These are phyloP conservation scores for Isoetes engelmannii DNA, from an alignment of 83 land plant genomes.

Conservation along the genomic window DNA sequence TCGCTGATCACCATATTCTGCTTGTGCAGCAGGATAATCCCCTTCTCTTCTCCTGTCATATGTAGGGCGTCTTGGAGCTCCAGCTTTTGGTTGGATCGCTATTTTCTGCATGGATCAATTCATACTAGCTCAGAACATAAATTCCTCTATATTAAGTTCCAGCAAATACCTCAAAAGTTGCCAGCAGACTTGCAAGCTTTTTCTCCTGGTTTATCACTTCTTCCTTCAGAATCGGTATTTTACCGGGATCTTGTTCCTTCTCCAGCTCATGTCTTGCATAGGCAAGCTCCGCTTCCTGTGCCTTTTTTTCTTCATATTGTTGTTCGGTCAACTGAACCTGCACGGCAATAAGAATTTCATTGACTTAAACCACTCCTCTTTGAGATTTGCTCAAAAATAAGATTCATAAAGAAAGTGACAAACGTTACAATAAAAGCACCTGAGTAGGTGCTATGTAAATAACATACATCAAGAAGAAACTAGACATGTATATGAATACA, in stretches of 20 bases:
- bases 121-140: neutral
- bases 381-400: too few relatives aligned
- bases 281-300: conserved; percentile 39
- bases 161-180: conserved; percentile 36
- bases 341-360: neutral
- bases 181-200: conserved; percentile 28
- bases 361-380: too few relatives aligned
- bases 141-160: neutral
- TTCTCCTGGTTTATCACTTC: conserved; percentile 29
- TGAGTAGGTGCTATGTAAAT: too few relatives aligned
- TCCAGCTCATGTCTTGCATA: conserved; percentile 39
- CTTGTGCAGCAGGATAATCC: conserved; percentile 12
- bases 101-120: conserved; percentile 25
- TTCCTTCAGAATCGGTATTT: conserved; percentile 14
- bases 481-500: too few relatives aligned
- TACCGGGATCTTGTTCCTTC: conserved; percentile 33
- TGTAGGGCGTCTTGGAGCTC: conserved; percentile 32
- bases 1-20: conserved; percentile 18
- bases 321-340: conserved; percentile 34
- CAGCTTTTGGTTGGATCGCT: conserved; percentile 34
- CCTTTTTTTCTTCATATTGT: conserved; percentile 42
- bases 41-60: conserved; percentile 27
- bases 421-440: too few relatives aligned
- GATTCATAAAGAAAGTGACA: too few relatives aligned
- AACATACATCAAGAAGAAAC: too few relatives aligned